A percentile compares a stretch with the other conserved stretches of the same genome.
phyloP scores from a whole-genome alignment of 108 stramenopile species.

The Stephanodiscus triporus region DNA sequence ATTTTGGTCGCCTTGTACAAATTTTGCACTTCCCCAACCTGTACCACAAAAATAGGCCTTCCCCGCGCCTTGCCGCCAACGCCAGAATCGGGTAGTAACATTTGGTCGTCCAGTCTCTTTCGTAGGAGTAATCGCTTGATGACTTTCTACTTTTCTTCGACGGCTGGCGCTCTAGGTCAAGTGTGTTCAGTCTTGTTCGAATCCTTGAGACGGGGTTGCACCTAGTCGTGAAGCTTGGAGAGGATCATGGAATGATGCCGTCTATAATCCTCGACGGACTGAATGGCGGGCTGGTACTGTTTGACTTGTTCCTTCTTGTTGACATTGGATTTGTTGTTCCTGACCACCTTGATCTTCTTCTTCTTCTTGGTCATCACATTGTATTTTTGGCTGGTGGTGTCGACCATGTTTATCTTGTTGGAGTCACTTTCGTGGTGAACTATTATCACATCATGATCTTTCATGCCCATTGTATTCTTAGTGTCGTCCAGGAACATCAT shows the following conservation, averaged over 20 bases:
- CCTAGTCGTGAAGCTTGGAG: constrained; percentile 23
- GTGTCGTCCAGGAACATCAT: no score
- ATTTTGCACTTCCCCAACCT: constrained; percentile 26
- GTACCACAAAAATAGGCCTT: constrained; percentile 12
- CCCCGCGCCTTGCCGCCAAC: constrained; percentile 27
- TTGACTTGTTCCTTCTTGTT: background rate
- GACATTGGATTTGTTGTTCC: no score
- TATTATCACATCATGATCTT: no score
- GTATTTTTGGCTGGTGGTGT: no score
- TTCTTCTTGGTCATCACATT: background rate
- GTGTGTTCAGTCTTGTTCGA: constrained; percentile 17
- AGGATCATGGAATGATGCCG: background rate
- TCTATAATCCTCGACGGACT: background rate
- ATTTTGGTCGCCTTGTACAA: constrained; percentile 34
- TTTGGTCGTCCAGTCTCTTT: background rate
- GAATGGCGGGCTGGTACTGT: background rate
- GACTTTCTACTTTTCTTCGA: background rate
- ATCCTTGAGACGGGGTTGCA: constrained; percentile 16
- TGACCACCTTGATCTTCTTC: background rate
- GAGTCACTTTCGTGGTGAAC: no score
- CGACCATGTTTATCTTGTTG: no score
- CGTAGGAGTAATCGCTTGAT: background rate
- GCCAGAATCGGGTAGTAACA: background rate
- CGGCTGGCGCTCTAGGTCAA: constrained; percentile 14
- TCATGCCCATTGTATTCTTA: no score